phyloP scores from a whole-genome alignment of 2,329 filamentous ascomycete genomes.

The Paracamarosporium sp. region DNA sequence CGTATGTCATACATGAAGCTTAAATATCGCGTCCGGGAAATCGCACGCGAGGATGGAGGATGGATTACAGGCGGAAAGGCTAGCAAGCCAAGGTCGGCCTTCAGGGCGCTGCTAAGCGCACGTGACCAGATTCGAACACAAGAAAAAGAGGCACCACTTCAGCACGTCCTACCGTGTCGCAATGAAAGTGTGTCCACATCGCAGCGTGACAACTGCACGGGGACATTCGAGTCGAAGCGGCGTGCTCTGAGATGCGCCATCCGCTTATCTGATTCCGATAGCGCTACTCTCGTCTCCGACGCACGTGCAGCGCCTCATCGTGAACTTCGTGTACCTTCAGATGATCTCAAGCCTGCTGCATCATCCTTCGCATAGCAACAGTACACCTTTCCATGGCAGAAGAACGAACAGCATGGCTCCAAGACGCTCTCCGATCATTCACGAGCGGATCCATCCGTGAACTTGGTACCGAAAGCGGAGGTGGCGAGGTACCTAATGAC shows the following conservation, averaged over 20 bases:
- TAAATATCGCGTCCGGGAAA: too few species aligned
- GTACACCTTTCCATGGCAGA: not conserved
- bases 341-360: not conserved
- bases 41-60: too few species aligned
- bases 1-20: too few species aligned
- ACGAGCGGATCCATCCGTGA: not conserved
- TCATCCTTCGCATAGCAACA: not conserved
- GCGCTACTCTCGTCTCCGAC: not conserved
- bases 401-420: not conserved
- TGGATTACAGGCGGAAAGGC: too few species aligned
- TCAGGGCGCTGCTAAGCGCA: too few species aligned
- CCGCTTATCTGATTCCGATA: conserved; percentile 4
- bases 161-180: too few species aligned
- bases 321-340: not conserved
- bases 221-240: too few species aligned
- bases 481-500: conserved; percentile 32
- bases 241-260: too few species aligned
- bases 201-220: too few species aligned
- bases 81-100: too few species aligned
- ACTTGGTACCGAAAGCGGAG: conserved; percentile 4
- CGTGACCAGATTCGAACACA: too few species aligned
- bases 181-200: not conserved
- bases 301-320: not conserved
- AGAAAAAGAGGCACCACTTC: too few species aligned
- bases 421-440: not conserved